Conservation (phyloP, 2,329 filamentous ascomycete genomes). For the Talaromyces sp. region DNA sequence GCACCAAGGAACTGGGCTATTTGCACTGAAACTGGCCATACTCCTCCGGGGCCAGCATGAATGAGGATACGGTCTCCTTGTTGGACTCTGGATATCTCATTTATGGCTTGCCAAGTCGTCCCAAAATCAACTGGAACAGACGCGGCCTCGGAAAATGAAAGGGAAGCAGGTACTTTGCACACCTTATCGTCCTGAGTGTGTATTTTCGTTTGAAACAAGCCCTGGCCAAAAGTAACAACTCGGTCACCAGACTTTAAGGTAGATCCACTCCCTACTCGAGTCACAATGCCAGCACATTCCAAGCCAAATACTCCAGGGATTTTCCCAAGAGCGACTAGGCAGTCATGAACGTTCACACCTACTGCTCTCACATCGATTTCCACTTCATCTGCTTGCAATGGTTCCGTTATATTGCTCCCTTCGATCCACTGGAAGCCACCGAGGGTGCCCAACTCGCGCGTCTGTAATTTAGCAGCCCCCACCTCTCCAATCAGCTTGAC, state of each 20-base stretch:
- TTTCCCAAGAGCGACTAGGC: constrained; percentile 2
- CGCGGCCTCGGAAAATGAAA: neutral
- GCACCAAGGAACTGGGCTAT: constrained; percentile 14
- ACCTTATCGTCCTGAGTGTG: neutral
- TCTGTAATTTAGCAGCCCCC: neutral
- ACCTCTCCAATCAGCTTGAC: neutral
- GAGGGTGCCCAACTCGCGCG: neutral
- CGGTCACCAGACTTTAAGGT: neutral
- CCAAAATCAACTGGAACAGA: neutral
- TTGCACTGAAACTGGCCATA: constrained; percentile 16
- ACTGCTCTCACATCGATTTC: constrained; percentile 5
- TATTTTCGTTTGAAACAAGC: neutral
- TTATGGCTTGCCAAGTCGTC: constrained; percentile 1
- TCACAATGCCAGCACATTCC: constrained; percentile 9
- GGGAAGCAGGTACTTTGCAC: neutral
- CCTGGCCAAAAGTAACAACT: neutral
- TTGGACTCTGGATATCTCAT: constrained; percentile 10
- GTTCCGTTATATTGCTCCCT: neutral
- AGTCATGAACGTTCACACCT: constrained; percentile 2
- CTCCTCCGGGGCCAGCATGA: constrained; percentile 15
- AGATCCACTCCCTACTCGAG: neutral
- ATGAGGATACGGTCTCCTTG: constrained; percentile 16
- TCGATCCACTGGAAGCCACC: neutral
- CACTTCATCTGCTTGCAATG: neutral
- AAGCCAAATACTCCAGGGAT: neutral